Evolutionary conservation across 192 early-diverging fungal genomes (phyloP), one percentile per base, ranked within the genome.

Genomic region (Obelidium mucronatum): DNA sequence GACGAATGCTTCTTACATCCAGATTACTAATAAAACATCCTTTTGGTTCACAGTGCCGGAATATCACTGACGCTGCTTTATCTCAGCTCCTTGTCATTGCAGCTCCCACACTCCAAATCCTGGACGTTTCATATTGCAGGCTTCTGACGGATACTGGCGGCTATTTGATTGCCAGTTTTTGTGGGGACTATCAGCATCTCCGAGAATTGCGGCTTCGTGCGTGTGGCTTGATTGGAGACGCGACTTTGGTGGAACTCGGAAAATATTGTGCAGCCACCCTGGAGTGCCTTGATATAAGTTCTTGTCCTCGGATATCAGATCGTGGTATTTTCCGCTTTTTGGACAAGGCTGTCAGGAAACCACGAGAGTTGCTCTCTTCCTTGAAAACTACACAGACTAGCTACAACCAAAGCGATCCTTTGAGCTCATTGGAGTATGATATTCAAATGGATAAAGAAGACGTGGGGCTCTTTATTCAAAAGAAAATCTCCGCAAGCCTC

Each of bases 241-340:
- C 58, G 58, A 34, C 58, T 8, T 24, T 60, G 8, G 24, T 60
- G 6, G 58, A 26, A 13, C 33, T 60, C 13, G 58, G 58, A 60
- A 34, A 34, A 31, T 15, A 6, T 15, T 48, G 44, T 19, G 58
- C 33, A 34, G 6, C 24, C 15, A 19, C 24, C 13, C 6, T 60
- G 11, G 58, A 60, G 33, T 60, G 26, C 33, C 24, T 60, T 8
- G 58, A 60, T 60, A 19, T 60, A 13, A 60, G 58, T 33, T 13
- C 6, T 60, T 26, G 26, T 33, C 24, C 24, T 19, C 8, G 58
- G 13, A 34, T 60, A 26, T 19, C 58, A 19, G 58, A 60, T 60
- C 58, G 58, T 33, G 58, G 58, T 33, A 60, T 60, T 19, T 60
- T 60, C 58, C 58, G 58, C 13, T 60, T 60, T 26, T 33, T 60